phyloP scores from a whole-genome alignment of 345 rosid species.

The Firmiana major region DNA sequence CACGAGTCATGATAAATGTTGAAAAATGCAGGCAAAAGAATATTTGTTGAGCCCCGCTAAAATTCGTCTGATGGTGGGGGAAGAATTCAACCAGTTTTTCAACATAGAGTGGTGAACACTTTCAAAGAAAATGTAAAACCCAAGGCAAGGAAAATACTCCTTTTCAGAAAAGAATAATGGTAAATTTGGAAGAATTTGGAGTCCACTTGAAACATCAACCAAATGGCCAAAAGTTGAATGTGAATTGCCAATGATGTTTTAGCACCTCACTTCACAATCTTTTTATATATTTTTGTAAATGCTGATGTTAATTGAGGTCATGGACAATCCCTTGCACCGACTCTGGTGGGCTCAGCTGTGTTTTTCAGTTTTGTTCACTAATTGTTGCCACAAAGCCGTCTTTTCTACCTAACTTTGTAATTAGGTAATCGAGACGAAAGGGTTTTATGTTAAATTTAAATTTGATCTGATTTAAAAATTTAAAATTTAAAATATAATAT shows the following conservation, averaged over 20 bases:
- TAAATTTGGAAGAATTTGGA: neutral
- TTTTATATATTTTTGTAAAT: too few relatives aligned
- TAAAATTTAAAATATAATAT: too few relatives aligned
- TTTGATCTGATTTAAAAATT: too few relatives aligned
- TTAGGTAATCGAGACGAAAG: too few relatives aligned
- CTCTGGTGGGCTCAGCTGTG: neutral
- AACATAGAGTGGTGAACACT: neutral
- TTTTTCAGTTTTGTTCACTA: neutral
- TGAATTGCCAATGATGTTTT: neutral
- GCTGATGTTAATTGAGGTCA: neutral
- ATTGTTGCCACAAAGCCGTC: neutral
- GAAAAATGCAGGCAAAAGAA: neutral
- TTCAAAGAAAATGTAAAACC: neutral
- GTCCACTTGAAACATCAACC: neutral
- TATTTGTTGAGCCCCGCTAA: neutral
- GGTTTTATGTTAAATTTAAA: too few relatives aligned
- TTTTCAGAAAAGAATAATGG: neutral
- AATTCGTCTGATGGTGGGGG: slow-evolving; percentile 1
- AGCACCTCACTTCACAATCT: neutral
- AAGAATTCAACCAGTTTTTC: neutral
- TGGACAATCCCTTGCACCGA: neutral
- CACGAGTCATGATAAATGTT: slow-evolving; percentile 7
- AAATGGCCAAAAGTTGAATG: neutral
- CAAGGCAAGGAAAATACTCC: neutral
- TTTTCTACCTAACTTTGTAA: too few relatives aligned